Percentiles rank a stretch among this genome's conserved stretches.
phyloP scores from a whole-genome alignment of 371 early-diverging fungal genomes.

The Rozella allomycis region DNA sequence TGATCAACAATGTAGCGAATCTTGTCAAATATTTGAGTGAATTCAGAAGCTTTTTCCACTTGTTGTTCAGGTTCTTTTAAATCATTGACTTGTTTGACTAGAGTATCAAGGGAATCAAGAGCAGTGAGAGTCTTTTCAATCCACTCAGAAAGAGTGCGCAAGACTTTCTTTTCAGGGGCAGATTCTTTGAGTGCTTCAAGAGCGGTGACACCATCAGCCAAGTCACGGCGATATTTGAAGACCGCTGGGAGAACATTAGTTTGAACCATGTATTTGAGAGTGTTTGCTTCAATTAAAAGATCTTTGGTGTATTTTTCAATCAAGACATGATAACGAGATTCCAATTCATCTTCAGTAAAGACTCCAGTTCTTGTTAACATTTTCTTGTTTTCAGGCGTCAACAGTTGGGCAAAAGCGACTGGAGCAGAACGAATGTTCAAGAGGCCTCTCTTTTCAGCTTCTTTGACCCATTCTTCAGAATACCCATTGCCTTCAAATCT shows the following conservation, averaged over 20 bases:
- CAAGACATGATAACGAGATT: constrained; percentile 80
- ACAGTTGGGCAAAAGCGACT: constrained; percentile 60
- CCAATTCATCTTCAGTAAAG: constrained; percentile 61
- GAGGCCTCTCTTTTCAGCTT: constrained; percentile 57
- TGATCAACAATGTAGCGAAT: constrained; percentile 48
- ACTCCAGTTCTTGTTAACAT: constrained; percentile 61
- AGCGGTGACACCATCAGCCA: constrained; percentile 39
- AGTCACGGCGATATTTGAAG: constrained; percentile 57
- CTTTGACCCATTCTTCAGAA: constrained; percentile 43
- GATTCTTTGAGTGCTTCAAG: no score
- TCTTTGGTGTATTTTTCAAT: constrained; percentile 78
- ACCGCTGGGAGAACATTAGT: constrained; percentile 73
- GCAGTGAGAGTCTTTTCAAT: constrained; percentile 31
- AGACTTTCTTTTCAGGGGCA: constrained; percentile 43
- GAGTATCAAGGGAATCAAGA: constrained; percentile 26
- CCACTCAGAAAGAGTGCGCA: constrained; percentile 42
- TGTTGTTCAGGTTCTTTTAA: constrained; percentile 20
- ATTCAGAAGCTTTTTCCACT: constrained; percentile 33
- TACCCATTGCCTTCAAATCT: constrained; percentile 95
- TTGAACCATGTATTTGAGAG: constrained; percentile 52
- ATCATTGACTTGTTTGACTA: constrained; percentile 30
- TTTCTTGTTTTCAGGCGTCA: constrained; percentile 38
- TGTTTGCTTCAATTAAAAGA: constrained; percentile 74
- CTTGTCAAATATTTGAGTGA: constrained; percentile 45
- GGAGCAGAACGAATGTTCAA: constrained; percentile 72